Percentiles rank a stretch among this genome's conserved stretches.
Evolutionary conservation across 1,284 basidiomycete genomes (phyloP).

Genomic region (Takashimella tepidaria): DNA sequence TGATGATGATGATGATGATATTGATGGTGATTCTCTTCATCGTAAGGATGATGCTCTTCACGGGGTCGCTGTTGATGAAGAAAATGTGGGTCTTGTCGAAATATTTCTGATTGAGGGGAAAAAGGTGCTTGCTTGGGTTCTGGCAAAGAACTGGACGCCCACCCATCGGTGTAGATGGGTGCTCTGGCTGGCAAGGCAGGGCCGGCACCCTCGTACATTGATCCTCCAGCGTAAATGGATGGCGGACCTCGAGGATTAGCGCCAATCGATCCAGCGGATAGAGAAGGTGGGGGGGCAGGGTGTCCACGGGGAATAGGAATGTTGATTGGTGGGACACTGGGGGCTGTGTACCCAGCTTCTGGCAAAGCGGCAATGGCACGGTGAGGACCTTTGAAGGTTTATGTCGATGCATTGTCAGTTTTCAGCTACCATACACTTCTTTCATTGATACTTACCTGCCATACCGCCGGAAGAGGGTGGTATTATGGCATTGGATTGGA

Average conservation of each 20-base stretch:
- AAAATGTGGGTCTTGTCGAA: conserved; percentile 8
- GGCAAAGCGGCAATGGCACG: conserved; percentile 30
- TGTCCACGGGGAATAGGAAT: neutral
- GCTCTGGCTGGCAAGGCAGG: conserved; percentile 8
- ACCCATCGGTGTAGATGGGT: conserved; percentile 8
- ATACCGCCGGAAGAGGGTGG: conserved; percentile 27
- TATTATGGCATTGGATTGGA: conserved; percentile 25
- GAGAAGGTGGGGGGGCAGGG: conserved; percentile 3
- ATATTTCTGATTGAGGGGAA: conserved; percentile 7
- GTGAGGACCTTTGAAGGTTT: conserved; percentile 22
- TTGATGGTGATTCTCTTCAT: neutral
- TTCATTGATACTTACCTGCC: conserved; percentile 28
- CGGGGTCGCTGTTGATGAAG: neutral
- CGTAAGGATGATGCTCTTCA: neutral
- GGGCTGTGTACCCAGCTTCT: conserved; percentile 33
- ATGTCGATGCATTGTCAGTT: neutral
- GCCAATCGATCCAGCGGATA: neutral
- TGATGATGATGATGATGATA: conserved; percentile 7
- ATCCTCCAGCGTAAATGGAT: conserved; percentile 10
- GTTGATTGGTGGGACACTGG: conserved; percentile 13
- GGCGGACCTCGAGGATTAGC: neutral
- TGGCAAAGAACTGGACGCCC: conserved; percentile 19
- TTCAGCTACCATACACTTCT: neutral
- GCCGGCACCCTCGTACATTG: conserved; percentile 1
- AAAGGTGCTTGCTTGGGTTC: conserved; percentile 14